Conservation (phyloP, 2,329 filamentous ascomycete species). For the Dactylellina drechsleri region DNA sequence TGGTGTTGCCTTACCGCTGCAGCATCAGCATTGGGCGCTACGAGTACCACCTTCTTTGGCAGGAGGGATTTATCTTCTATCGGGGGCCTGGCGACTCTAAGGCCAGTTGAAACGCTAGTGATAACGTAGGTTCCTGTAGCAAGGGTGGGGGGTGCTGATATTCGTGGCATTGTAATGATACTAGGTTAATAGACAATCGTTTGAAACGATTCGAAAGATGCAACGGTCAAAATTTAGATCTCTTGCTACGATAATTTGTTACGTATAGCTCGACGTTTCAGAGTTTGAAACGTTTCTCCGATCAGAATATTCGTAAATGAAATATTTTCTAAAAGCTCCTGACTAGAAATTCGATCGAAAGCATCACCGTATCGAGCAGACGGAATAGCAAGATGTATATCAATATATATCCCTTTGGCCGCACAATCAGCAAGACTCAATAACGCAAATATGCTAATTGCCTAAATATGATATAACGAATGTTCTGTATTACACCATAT, state of each 20-base stretch:
- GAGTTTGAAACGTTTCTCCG: no score
- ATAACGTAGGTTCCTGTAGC: conserved; percentile 31
- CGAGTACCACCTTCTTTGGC: conserved; percentile 32
- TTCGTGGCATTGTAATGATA: conserved; percentile 29
- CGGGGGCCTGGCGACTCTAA: conserved; percentile 27
- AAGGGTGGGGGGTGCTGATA: conserved; percentile 22
- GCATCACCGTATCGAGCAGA: no score
- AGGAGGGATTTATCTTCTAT: conserved; percentile 36
- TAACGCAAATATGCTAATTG: no score
- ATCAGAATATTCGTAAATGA: no score
- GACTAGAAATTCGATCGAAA: no score
- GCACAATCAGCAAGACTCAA: no score
- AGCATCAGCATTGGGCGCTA: conserved; percentile 19
- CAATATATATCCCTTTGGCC: no score
- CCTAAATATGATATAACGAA: neutral
- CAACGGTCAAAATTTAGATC: no score
- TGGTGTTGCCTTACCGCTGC: conserved; percentile 6
- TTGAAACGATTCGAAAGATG: neutral
- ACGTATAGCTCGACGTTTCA: no score
- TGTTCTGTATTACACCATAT: conserved; percentile 12
- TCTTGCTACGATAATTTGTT: no score
- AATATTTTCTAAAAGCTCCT: no score
- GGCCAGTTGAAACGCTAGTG: conserved; percentile 27
- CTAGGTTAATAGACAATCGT: neutral
- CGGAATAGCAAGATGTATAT: no score